phyloP scores from a whole-genome alignment of 176 grass and related monocot genomes.

The Ensete ventricosum region DNA sequence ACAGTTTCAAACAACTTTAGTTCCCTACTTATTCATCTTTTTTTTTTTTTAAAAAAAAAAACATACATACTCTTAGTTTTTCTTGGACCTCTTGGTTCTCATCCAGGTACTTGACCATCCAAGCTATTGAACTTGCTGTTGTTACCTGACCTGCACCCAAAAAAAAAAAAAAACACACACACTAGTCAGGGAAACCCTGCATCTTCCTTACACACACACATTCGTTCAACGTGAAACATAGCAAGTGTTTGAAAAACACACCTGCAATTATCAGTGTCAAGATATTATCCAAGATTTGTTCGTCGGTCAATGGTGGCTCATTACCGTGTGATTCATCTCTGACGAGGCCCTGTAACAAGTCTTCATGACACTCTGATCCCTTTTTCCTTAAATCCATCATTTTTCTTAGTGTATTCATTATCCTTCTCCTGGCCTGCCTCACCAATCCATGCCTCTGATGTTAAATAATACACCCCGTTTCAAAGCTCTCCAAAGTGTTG shows the following conservation, averaged over 20 bases:
- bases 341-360: slow-evolving; percentile 61
- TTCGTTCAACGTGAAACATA: not conserved
- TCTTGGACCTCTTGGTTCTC: slow-evolving; percentile 60
- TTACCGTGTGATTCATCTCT: slow-evolving; percentile 16
- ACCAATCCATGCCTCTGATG: not conserved
- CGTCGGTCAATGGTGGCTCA: slow-evolving; percentile 41
- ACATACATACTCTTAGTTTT: slow-evolving; percentile 60
- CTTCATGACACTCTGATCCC: slow-evolving; percentile 14
- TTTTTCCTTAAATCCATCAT: slow-evolving; percentile 32
- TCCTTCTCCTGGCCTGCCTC: slow-evolving; percentile 50
- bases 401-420: slow-evolving; percentile 43
- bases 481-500: too few species aligned
- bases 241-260: slow-evolving; percentile 14
- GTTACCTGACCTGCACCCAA: slow-evolving; percentile 64
- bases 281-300: slow-evolving; percentile 80
- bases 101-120: slow-evolving; percentile 83
- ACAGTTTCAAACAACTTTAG: not conserved
- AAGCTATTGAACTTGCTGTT: slow-evolving; percentile 69
- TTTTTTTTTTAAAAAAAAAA: too few species aligned
- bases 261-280: slow-evolving; percentile 89
- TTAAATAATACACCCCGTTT: too few species aligned
- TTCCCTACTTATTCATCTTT: not conserved
- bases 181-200: not conserved
- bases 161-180: too few species aligned
- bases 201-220: not conserved